Base-by-base conservation (phyloP, 73 alveolate species). In the Paramecium biaurelia region DNA sequence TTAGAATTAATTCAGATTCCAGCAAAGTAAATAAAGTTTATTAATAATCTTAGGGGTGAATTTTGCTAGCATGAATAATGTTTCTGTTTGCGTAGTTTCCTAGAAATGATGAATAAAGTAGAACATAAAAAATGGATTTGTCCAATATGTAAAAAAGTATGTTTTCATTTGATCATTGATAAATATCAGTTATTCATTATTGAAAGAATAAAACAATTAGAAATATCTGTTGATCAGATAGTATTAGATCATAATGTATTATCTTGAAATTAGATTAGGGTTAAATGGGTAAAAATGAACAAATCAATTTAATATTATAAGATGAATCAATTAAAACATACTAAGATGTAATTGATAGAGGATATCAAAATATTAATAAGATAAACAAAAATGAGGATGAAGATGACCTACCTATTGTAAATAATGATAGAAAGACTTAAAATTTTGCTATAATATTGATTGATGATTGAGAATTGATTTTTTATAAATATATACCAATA, bases 21-120 rank as follows among this genome's bases (percentile, higher is more conserved):
- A 20, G 90, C 76, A 14, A 72, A 38, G 86, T 72, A 72, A 7
- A 7, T 26, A 1, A 30, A 26, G 2, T 0, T 4, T 4, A 1
- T 72, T 7, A 34, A 72, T 34, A 4, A 2, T 67, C 9, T 67
- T 28, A 79, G 90, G 34, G 90, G 90, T 18, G 70, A 32, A 47
- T 79, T 43, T 79, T 79, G 90, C n/a, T 26, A 79, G 7, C 90
- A 79, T 79, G 47, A 23, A 18, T 79, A 79, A 79, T 79, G 90
- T 47, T 79, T 42, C n/a, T 30, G 90, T 79, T 43, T 79, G 9
- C 12, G 34, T 43, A 79, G 56, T 45, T 79, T 15, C 30, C 28
- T 79, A 21, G 70, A 79, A 45, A 79, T 79, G 90, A 79, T 79
- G 90, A 41, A 18, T 42, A 41, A 26, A 10, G 76, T 24, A 23